phyloP scores from a whole-genome alignment of 768 basidiomycete species.

The Kwoniella europaea region DNA sequence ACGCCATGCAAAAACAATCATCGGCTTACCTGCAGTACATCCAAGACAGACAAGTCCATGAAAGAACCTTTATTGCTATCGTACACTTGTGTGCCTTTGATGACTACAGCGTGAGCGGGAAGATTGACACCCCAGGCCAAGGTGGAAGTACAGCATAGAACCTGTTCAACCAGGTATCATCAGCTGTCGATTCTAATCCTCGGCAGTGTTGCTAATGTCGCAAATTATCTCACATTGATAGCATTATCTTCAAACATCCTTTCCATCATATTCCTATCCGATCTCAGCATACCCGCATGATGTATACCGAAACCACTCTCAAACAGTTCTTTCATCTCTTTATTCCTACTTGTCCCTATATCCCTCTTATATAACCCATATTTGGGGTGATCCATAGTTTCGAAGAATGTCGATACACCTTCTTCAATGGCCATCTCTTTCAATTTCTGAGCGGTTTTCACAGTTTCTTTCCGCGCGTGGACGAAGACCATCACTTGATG shows the following conservation, averaged over 20 bases:
- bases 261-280: constrained; percentile 94
- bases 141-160: constrained; percentile 96
- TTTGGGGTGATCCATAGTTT: constrained; percentile 77
- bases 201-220: too few species aligned
- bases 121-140: constrained; percentile 99
- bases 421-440: constrained; percentile 76
- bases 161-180: constrained; percentile 62
- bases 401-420: constrained; percentile 76
- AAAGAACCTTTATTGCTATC: constrained; percentile 88
- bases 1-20: neutral
- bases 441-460: constrained; percentile 81
- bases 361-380: constrained; percentile 76
- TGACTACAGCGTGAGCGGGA: constrained; percentile 95
- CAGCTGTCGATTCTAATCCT: too few species aligned
- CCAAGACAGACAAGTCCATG: constrained; percentile 88
- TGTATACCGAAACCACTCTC: constrained; percentile 94
- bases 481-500: constrained; percentile 99
- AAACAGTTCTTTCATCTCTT: constrained; percentile 95
- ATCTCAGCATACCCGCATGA: constrained; percentile 95
- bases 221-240: constrained; percentile 72
- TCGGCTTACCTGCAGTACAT: constrained; percentile 70
- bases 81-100: constrained; percentile 97
- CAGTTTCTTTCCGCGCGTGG: constrained; percentile 96
- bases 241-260: constrained; percentile 85
- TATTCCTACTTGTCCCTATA: constrained; percentile 81